These are phyloP conservation scores for Cucumis melo DNA, from an alignment of 306 rosid genomes.

Conservation along the genomic window DNA sequence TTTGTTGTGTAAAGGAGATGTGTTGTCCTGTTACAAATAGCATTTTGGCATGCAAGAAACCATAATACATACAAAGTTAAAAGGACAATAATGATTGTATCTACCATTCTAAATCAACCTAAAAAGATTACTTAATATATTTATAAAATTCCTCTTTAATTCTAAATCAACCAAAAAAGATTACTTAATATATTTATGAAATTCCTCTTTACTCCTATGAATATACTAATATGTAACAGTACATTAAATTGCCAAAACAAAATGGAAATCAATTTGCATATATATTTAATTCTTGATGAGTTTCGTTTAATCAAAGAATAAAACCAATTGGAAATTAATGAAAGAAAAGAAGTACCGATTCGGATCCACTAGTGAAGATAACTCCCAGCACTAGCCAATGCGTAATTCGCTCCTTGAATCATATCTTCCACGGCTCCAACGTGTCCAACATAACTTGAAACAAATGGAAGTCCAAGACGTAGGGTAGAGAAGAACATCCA, in stretches of 20 bases:
- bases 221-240: background rate
- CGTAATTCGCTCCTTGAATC: constrained; percentile 70
- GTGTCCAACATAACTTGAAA: constrained; percentile 77
- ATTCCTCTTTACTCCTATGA: background rate
- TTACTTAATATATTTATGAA: background rate
- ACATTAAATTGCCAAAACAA: background rate
- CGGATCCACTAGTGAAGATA: constrained; percentile 63
- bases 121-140: too few relatives aligned
- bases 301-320: too few relatives aligned
- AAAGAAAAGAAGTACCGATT: background rate
- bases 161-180: background rate
- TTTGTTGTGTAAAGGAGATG: background rate
- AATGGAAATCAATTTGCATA: background rate
- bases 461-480: constrained; percentile 80
- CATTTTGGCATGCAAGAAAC: too few relatives aligned
- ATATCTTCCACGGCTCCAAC: constrained; percentile 39
- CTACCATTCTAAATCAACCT: background rate
- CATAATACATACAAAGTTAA: too few relatives aligned
- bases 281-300: background rate
- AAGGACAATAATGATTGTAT: background rate
- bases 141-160: too few relatives aligned
- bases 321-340: too few relatives aligned
- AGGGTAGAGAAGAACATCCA: constrained; percentile 23
- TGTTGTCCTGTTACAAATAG: background rate
- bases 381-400: constrained; percentile 95